A percentile compares a stretch with the other conserved stretches of the same genome.
Conservation (phyloP, 768 basidiomycete species). For the Mycena vulgaris region DNA sequence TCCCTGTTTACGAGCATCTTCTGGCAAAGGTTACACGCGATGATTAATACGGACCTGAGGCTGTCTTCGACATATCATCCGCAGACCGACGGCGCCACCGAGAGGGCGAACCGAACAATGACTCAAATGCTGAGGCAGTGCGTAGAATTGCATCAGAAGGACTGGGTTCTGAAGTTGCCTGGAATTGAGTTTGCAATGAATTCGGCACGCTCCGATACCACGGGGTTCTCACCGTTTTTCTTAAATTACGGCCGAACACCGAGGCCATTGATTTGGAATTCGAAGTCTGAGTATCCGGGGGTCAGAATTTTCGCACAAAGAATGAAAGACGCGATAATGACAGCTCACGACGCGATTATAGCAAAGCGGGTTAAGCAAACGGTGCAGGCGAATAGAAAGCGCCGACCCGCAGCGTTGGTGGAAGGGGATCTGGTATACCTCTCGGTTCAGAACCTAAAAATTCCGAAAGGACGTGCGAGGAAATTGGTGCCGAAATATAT, state of each 20-base stretch:
- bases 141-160: constrained; percentile 39
- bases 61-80: constrained; percentile 46
- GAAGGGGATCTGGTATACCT: constrained; percentile 49
- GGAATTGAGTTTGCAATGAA: constrained; percentile 43
- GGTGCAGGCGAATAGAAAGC: constrained; percentile 39
- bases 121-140: too few species aligned
- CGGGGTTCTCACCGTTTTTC: constrained; percentile 45
- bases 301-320: constrained; percentile 16
- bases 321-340: constrained; percentile 38
- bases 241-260: constrained; percentile 42
- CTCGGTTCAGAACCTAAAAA: constrained; percentile 38
- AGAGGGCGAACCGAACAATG: too few species aligned
- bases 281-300: constrained; percentile 22
- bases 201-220: too few species aligned
- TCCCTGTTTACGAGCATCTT: constrained; percentile 19
- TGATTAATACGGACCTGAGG: constrained; percentile 9
- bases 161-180: constrained; percentile 43
- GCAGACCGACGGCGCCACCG: too few species aligned
- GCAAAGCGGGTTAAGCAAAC: constrained; percentile 45
- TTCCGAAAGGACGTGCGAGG: constrained; percentile 41
- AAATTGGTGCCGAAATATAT: constrained; percentile 52
- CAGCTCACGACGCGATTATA: constrained; percentile 48
- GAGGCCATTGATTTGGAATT: constrained; percentile 39
- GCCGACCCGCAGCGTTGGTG: constrained; percentile 33
- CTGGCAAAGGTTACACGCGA: too few species aligned